Evolutionary conservation across 306 rosid species (phyloP).

Genomic region (Dryas drummondii): DNA sequence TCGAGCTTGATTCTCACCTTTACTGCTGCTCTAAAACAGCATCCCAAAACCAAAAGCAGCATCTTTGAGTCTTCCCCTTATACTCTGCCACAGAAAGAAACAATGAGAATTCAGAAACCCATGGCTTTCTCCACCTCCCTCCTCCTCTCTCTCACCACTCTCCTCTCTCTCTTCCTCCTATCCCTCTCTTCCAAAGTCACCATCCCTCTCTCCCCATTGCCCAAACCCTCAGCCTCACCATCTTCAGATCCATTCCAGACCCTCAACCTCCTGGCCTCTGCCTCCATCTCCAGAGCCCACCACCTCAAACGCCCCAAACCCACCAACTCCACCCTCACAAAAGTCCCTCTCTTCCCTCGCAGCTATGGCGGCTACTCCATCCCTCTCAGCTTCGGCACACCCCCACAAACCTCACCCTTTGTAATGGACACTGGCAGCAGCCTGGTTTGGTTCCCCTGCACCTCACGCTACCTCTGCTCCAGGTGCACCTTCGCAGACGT

Average conservation of each 20-base stretch:
- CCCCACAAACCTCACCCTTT: conserved; percentile 59
- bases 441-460: conserved; percentile 87
- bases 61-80: not conserved
- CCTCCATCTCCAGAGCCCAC: conserved; percentile 67
- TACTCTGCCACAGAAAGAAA: not conserved
- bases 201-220: conserved; percentile 44
- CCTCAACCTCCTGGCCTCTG: conserved; percentile 47
- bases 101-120: not conserved
- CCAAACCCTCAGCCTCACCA: conserved; percentile 32
- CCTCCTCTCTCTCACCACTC: conserved; percentile 30
- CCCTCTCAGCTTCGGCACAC: conserved; percentile 70
- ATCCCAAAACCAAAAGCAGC: not conserved
- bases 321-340: conserved; percentile 16
- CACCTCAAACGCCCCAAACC: conserved; percentile 53
- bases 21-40: no score
- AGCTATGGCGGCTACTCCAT: conserved; percentile 82
- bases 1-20: conserved; percentile 30
- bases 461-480: conserved; percentile 72
- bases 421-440: conserved; percentile 85
- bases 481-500: conserved; percentile 58
- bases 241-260: conserved; percentile 51
- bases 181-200: conserved; percentile 32
- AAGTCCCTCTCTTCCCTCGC: conserved; percentile 43
- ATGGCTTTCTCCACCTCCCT: conserved; percentile 25
- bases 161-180: conserved; percentile 29